A percentile compares a stretch with the other conserved stretches of the same genome.
Evolutionary conservation across 352 stramenopile species (phyloP).

Genomic region (Pythium apleroticum): DNA sequence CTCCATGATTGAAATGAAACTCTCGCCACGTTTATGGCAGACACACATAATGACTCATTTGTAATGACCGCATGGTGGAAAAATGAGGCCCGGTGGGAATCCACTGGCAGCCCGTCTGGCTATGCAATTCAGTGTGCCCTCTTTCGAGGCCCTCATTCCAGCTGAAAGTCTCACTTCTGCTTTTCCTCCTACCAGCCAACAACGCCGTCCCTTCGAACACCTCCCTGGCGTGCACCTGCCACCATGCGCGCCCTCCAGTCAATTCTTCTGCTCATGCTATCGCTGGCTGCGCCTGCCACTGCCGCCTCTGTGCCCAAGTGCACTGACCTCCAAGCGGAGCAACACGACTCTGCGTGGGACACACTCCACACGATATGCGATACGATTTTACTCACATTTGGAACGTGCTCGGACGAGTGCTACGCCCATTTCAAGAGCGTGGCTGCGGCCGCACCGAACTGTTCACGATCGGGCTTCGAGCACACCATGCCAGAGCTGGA

Average conservation of each 20-base stretch:
- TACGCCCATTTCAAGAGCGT: not conserved
- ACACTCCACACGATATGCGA: not conserved
- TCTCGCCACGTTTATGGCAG: not conserved
- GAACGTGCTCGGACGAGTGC: not conserved
- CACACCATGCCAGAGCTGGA: not conserved
- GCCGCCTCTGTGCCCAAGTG: not conserved
- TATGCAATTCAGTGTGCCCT: too few species aligned
- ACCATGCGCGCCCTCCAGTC: not conserved
- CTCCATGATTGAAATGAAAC: not conserved
- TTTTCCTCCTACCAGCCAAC: not conserved
- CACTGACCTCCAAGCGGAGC: not conserved
- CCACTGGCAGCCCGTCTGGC: too few species aligned
- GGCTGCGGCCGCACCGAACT: not conserved
- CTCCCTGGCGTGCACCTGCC: not conserved
- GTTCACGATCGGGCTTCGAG: not conserved
- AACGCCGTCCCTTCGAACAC: not conserved
- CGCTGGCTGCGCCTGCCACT: not conserved
- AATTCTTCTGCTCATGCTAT: not conserved
- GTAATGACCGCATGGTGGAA: too few species aligned
- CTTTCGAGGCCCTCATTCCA: not conserved
- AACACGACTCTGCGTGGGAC: not conserved
- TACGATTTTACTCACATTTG: not conserved
- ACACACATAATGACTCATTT: not conserved
- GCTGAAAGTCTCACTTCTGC: not conserved
- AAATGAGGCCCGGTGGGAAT: too few species aligned